Conservation (phyloP, 139 green algal species). For the Chlamydomonas sphaeroides region DNA sequence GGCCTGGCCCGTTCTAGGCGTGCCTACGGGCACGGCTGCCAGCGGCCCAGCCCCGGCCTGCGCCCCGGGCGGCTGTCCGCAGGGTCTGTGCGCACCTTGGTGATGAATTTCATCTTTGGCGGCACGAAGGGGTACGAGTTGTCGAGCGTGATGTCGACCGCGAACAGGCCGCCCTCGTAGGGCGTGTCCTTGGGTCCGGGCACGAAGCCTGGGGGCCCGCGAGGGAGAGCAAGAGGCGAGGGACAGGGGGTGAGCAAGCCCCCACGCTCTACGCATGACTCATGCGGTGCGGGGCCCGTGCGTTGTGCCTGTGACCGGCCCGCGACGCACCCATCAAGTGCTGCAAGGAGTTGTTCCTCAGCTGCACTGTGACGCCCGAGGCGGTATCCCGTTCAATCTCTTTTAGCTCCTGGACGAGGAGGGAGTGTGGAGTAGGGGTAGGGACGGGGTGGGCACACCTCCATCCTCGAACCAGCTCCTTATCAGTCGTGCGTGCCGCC, state of each 20-base stretch:
- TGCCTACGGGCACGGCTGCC: no score
- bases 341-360: slow-evolving; percentile 71
- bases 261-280: not conserved
- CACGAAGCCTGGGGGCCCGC: slow-evolving; percentile 43
- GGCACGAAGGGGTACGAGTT: slow-evolving; percentile 96
- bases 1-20: no score
- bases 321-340: slow-evolving; percentile 58
- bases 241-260: not conserved
- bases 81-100: slow-evolving; percentile 77
- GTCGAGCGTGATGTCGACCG: slow-evolving; percentile 88
- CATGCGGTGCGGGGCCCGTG: not conserved
- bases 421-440: no score
- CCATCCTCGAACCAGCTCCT: no score
- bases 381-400: slow-evolving; percentile 84
- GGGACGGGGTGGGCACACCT: no score
- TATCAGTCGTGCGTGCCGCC: no score
- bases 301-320: not conserved
- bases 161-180: slow-evolving; percentile 83
- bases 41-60: no score
- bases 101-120: slow-evolving; percentile 98
- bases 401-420: slow-evolving; percentile 91
- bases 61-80: no score
- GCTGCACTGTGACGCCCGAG: slow-evolving; percentile 84
- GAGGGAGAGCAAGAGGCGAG: not conserved
- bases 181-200: slow-evolving; percentile 89